Evolutionary conservation across 2,329 filamentous ascomycete genomes (phyloP), one percentile per base, ranked within the genome.

Genomic region (Colletotrichum zoysiae): DNA sequence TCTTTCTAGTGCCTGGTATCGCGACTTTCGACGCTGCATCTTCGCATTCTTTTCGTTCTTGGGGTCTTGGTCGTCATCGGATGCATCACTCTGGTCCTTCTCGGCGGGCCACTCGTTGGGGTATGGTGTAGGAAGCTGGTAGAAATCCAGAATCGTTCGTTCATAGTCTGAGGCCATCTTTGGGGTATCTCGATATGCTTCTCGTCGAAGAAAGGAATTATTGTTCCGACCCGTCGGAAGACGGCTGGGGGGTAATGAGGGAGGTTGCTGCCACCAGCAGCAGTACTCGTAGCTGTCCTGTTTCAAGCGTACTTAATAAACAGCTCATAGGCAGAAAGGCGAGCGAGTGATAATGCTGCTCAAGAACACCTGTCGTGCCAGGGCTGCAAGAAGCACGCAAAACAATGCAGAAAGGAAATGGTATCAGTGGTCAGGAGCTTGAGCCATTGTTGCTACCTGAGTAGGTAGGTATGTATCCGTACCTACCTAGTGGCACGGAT

Each of bases 61-160:
- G 55, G 87, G 86, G 63, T 89, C 90, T 64, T 84, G 81, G 59
- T 89, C 87, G 60, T 88, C 89, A 58, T 91, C 92, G 26, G 88
- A 91, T 58, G 85, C 88, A 80, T 92, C 91, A 78, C 89, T 90
- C 67, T 91, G 88, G 78, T 95, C 91, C 80, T 94, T 91, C 77
- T 97, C 93, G 60, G 90, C 86, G 0, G 95, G 95, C 95, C 95
- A 98, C 86, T 93, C 90, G 46, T 89, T 88, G 2, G 95, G 95
- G 80, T 90, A 95, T 26, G 93, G 86, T 18, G 88, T 93, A 53
- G 92, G 88, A 60, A 98, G 88, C 81, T 95, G 93, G 84, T 98
- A 98, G 84, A 97, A 95, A 76, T 95, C 95, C 77, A 96, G 90
- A 66, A 98, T 89, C 57, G 89, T 90, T 73, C 91, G 87, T 78